These are phyloP conservation scores for Sugiyamaella xylanicola DNA, from an alignment of 1,139 yeast species.

Conservation along the genomic window DNA sequence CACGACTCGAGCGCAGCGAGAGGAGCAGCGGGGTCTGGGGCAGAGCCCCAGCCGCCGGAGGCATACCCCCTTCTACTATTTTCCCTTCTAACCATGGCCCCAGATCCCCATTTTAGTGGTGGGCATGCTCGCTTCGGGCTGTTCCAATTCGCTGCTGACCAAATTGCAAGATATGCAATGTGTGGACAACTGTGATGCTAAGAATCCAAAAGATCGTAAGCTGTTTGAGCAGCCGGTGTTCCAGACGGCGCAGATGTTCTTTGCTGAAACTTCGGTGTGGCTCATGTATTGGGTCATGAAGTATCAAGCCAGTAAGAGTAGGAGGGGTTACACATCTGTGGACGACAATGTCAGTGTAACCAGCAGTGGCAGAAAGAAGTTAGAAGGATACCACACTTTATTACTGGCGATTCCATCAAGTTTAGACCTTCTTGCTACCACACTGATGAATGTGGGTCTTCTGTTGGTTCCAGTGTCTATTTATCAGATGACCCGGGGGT, in stretches of 20 bases:
- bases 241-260: slow-evolving; percentile 80
- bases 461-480: slow-evolving; percentile 78
- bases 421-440: slow-evolving; percentile 74
- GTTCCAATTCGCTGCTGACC: slow-evolving; percentile 71
- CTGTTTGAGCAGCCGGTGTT: slow-evolving; percentile 76
- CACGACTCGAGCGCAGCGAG: background rate
- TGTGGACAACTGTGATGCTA: slow-evolving; percentile 57
- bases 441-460: slow-evolving; percentile 74
- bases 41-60: slow-evolving; percentile 11
- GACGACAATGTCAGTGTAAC: slow-evolving; percentile 18
- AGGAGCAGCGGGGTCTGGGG: slow-evolving; percentile 1
- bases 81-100: background rate
- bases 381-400: slow-evolving; percentile 39
- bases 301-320: slow-evolving; percentile 1
- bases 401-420: slow-evolving; percentile 62
- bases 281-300: slow-evolving; percentile 40
- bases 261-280: slow-evolving; percentile 65
- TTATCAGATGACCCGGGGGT: slow-evolving; percentile 84
- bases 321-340: slow-evolving; percentile 18
- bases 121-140: slow-evolving; percentile 61
- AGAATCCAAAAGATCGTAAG: slow-evolving; percentile 44
- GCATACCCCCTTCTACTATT: background rate
- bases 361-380: slow-evolving; percentile 10
- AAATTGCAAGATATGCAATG: slow-evolving; percentile 80
- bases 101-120: slow-evolving; percentile 32